A percentile compares a stretch with the other conserved stretches of the same genome.
These are phyloP conservation scores for Macrotyloma uniflorum DNA, from an alignment of 306 rosid species.

Conservation along the genomic window DNA sequence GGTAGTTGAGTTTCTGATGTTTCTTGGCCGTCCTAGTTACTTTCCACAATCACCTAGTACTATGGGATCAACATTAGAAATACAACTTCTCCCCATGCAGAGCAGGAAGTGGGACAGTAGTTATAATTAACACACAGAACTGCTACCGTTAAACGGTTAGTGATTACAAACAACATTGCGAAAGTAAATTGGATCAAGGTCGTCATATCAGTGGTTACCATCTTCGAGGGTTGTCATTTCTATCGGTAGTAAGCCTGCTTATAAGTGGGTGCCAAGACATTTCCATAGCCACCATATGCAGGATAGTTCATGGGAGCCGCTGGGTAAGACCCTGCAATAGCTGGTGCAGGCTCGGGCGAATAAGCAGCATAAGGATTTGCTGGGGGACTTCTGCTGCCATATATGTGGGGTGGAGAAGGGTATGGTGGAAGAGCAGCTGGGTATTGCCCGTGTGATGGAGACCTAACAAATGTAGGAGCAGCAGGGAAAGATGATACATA, in stretches of 20 bases:
- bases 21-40: constrained; percentile 88
- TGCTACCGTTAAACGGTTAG: constrained; percentile 98
- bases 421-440: constrained; percentile 88
- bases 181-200: constrained; percentile 71
- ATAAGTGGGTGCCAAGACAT: constrained; percentile 91
- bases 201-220: constrained; percentile 99
- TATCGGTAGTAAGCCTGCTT: constrained; percentile 99
- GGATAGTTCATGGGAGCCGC: constrained; percentile 88
- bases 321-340: constrained; percentile 71
- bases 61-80: constrained; percentile 92
- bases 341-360: constrained; percentile 86
- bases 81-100: constrained; percentile 77
- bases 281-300: constrained; percentile 84
- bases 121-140: constrained; percentile 92
- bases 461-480: constrained; percentile 80
- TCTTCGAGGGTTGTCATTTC: constrained; percentile 76
- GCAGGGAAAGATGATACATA: constrained; percentile 98
- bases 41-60: constrained; percentile 93
- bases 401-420: constrained; percentile 96
- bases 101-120: constrained; percentile 77
- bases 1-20: constrained; percentile 58
- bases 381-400: constrained; percentile 96
- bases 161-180: constrained; percentile 90
- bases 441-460: constrained; percentile 93
- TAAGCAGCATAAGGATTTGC: constrained; percentile 74